Evolutionary conservation across 148 eudicot genomes (phyloP).

Genomic region (Rhododendron vialii): DNA sequence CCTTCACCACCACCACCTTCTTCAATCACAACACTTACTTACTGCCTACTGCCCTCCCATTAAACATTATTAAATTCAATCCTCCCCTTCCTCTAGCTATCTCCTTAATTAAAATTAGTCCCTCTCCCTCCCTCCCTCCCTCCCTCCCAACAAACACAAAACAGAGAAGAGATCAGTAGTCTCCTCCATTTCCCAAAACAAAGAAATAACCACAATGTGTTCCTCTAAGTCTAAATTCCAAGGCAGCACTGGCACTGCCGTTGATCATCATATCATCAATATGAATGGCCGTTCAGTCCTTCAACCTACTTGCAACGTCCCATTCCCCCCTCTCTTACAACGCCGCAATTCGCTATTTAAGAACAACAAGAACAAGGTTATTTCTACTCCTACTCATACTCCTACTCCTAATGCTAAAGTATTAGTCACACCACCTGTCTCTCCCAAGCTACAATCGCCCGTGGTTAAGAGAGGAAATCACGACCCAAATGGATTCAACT

Average conservation of each 20-base stretch:
- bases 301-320: conserved; percentile 40
- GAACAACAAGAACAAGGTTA: conserved; percentile 12
- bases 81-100: background rate
- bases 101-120: too few species aligned
- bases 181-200: background rate
- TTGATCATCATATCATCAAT: conserved; percentile 21
- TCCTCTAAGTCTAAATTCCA: conserved; percentile 28
- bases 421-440: conserved; percentile 27
- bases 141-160: background rate
- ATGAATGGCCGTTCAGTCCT: conserved; percentile 59
- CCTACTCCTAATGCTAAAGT: conserved; percentile 8
- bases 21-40: background rate
- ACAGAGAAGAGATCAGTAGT: background rate
- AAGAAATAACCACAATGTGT: conserved; percentile 26
- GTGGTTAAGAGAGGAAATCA: conserved; percentile 14
- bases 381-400: conserved; percentile 5
- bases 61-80: too few species aligned
- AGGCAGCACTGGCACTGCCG: conserved; percentile 10
- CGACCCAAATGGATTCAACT: conserved; percentile 24
- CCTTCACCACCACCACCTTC: background rate
- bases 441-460: conserved; percentile 41
- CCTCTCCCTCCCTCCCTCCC: too few species aligned
- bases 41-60: background rate
- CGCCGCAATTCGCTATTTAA: conserved; percentile 29
- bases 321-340: conserved; percentile 31